These are phyloP conservation scores for Sequoiadendron giganteum DNA, from an alignment of 75 land plant genomes.

Conservation along the genomic window DNA sequence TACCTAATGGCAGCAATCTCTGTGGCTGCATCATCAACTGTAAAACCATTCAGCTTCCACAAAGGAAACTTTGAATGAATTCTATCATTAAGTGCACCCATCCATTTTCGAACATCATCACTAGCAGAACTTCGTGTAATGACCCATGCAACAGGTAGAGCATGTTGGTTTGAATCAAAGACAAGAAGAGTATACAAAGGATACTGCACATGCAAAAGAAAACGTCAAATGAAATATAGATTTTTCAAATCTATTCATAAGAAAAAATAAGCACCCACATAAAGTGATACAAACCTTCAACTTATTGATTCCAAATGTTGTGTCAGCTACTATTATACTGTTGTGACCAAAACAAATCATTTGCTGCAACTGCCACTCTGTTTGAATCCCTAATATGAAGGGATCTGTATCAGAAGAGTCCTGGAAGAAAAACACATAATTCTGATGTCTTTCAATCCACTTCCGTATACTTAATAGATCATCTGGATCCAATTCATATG, in stretches of 20 bases:
- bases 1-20: slow-evolving; percentile 74
- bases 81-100: slow-evolving; percentile 64
- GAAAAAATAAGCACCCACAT: background rate
- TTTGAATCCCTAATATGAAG: slow-evolving; percentile 80
- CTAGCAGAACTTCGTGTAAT: slow-evolving; percentile 58
- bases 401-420: slow-evolving; percentile 58
- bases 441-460: slow-evolving; percentile 70
- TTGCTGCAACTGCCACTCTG: slow-evolving; percentile 85
- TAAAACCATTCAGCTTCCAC: slow-evolving; percentile 64
- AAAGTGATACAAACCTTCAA: slow-evolving; percentile 46
- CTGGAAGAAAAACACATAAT: slow-evolving; percentile 63
- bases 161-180: slow-evolving; percentile 77
- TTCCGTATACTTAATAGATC: slow-evolving; percentile 63
- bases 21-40: slow-evolving; percentile 72
- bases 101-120: slow-evolving; percentile 62
- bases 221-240: background rate
- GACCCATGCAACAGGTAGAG: slow-evolving; percentile 84
- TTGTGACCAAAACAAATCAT: slow-evolving; percentile 77
- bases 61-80: slow-evolving; percentile 31
- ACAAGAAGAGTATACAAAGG: slow-evolving; percentile 75
- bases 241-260: background rate
- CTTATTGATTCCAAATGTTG: slow-evolving; percentile 74
- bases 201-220: slow-evolving; percentile 43
- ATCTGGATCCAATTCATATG: slow-evolving; percentile 71
- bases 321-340: slow-evolving; percentile 62